A percentile compares a stretch with the other conserved stretches of the same genome.
Evolutionary conservation across 495 filamentous ascomycete species (phyloP).

Genomic region (Trichoderma parareesei): DNA sequence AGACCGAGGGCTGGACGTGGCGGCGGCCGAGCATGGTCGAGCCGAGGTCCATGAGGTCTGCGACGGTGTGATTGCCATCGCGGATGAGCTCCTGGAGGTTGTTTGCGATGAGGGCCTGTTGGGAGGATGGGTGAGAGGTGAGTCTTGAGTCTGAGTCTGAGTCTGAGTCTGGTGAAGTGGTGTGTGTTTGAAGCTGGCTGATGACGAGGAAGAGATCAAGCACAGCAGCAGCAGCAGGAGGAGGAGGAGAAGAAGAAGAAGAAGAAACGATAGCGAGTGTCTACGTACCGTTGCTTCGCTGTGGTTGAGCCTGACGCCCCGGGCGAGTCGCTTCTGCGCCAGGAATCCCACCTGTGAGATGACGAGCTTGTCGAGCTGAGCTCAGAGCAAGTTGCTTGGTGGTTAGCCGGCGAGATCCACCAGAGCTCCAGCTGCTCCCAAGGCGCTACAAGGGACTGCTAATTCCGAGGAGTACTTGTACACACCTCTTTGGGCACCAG

Average conservation of each 20-base stretch:
- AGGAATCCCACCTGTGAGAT: constrained; percentile 85
- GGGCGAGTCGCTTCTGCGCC: constrained; percentile 80
- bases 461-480: constrained; percentile 13
- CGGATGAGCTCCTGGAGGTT: constrained; percentile 95
- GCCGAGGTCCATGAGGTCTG: constrained; percentile 87
- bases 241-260: neutral
- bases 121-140: constrained; percentile 16
- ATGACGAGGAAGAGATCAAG: no score
- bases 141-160: constrained; percentile 1
- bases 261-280: constrained; percentile 15
- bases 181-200: neutral
- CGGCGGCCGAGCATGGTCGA: constrained; percentile 89
- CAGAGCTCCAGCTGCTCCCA: constrained; percentile 5
- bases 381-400: neutral
- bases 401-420: constrained; percentile 11
- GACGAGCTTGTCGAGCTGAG: constrained; percentile 88
- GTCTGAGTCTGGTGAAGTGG: neutral
- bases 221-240: neutral
- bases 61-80: constrained; percentile 88
- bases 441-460: no score
- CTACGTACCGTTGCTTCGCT: constrained; percentile 67
- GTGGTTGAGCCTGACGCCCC: constrained; percentile 87
- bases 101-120: constrained; percentile 80
- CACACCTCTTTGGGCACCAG: constrained; percentile 78
- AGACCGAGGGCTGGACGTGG: constrained; percentile 81